A percentile compares a stretch with the other conserved stretches of the same genome.
Evolutionary conservation across 495 filamentous ascomycete species (phyloP).

Genomic region (Chaetomium cochliodes): DNA sequence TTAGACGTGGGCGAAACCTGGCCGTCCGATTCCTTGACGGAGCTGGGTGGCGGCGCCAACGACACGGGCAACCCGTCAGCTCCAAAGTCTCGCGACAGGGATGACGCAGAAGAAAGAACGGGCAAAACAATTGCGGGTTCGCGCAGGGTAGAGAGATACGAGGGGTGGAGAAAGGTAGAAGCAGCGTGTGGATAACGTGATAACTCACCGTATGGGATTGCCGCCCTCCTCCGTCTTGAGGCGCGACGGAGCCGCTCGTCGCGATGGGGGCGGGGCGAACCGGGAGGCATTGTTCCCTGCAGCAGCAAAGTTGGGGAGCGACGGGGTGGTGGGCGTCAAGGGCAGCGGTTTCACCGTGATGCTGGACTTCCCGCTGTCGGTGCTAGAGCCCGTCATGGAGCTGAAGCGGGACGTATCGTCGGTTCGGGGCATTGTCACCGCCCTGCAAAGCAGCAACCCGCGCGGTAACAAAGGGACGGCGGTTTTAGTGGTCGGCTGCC

Average conservation of each 20-base stretch:
- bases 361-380: constrained; percentile 57
- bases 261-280: constrained; percentile 38
- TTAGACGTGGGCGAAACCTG: constrained; percentile 53
- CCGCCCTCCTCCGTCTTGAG: constrained; percentile 57
- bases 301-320: constrained; percentile 43
- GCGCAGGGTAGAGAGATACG: no score
- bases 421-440: constrained; percentile 59
- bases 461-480: constrained; percentile 29
- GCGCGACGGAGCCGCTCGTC: constrained; percentile 53
- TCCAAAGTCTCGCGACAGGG: constrained; percentile 5
- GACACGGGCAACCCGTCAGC: constrained; percentile 31
- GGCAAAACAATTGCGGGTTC: constrained; percentile 14
- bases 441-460: constrained; percentile 20
- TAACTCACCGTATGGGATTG: constrained; percentile 43
- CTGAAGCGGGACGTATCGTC: constrained; percentile 57
- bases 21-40: constrained; percentile 46
- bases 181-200: constrained; percentile 24
- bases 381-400: constrained; percentile 62
- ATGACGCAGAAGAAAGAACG: constrained; percentile 2
- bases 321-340: constrained; percentile 49
- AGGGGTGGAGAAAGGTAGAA: neutral
- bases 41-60: constrained; percentile 31
- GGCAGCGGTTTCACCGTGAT: constrained; percentile 56
- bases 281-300: constrained; percentile 42
- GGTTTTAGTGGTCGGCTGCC: constrained; percentile 26